Evolutionary conservation across 768 basidiomycete genomes (phyloP), one percentile per base, ranked within the genome.

Genomic region (Trametes cinnabarina): DNA sequence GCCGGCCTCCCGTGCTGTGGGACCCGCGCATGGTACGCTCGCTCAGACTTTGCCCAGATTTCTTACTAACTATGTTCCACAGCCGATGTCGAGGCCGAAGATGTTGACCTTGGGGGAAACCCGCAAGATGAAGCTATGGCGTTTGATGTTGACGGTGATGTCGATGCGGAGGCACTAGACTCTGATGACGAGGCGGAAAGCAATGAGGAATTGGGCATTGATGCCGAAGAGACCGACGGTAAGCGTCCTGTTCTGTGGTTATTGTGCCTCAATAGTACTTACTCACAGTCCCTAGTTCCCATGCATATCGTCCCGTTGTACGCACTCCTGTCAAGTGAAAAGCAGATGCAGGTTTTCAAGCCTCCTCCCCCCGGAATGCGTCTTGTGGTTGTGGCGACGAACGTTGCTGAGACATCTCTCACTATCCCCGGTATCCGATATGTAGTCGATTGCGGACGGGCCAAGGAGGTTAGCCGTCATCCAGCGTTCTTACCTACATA

Each of bases 391-490:
- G 87, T 99, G 5, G 85, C 96, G 2, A 98, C 96, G 1, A 98
- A 98, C 69, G 89, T 98, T 25, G 96, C 96, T 1, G 96, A 98
- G 71, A 98, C 96, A 0, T 97, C 96, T 7, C 77, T 98, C 30
- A 98, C 96, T 0, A 99, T 99, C 58, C 96, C 96, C 23, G 92
- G 91, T 6, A 95, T 99, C 65, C 89, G 92, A 15, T 99, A 99
- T 72, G 96, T 99, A n/a, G 85, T 99, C 26, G 96, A 99, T 69
- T 90, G 90, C 66, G 96, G 96, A 4, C 82, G 95, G 63, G 93
- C 91, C 4, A 98, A 99, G 74, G 94, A 98, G 80, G 92, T 91
- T 63, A n/a, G n/a, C n/a, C 37, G 58, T 43, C 25, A 67, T 51
- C 28, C 30, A 41, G 9, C 22, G 6, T 17, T 8, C 12, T 32